A percentile compares a stretch with the other conserved stretches of the same genome.
These are phyloP conservation scores for Fomitopsis pinicola DNA, from an alignment of 1,284 basidiomycete species.

Conservation along the genomic window DNA sequence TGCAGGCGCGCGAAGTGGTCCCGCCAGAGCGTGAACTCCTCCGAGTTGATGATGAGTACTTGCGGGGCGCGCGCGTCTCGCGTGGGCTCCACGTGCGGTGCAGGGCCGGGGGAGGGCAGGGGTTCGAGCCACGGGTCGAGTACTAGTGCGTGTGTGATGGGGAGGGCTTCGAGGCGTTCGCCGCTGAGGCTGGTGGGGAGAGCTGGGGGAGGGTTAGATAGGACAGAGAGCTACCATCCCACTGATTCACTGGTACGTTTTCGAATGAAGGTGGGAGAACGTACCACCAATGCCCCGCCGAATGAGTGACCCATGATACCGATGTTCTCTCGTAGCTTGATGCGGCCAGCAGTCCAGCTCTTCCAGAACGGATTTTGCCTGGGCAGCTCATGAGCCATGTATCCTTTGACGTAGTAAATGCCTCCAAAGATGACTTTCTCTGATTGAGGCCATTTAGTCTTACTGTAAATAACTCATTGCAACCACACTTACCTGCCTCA, in stretches of 20 bases:
- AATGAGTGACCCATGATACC: constrained; percentile 71
- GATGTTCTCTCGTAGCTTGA: constrained; percentile 42
- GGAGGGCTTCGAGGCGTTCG: constrained; percentile 32
- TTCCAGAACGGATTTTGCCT: constrained; percentile 17
- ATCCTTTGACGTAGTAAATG: constrained; percentile 14
- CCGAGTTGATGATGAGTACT: constrained; percentile 67
- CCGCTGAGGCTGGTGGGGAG: constrained; percentile 21
- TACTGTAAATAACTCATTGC: background rate
- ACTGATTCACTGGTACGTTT: background rate
- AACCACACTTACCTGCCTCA: background rate
- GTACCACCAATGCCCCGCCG: constrained; percentile 69
- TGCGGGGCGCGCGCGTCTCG: constrained; percentile 25
- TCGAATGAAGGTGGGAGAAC: constrained; percentile 18
- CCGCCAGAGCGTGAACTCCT: constrained; percentile 71
- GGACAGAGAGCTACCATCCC: constrained; percentile 42
- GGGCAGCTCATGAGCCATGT: constrained; percentile 1
- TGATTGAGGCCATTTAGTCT: background rate
- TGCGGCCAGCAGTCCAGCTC: constrained; percentile 17
- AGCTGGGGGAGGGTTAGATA: constrained; percentile 41
- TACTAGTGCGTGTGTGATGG: constrained; percentile 50
- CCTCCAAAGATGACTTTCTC: background rate
- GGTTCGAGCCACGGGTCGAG: constrained; percentile 83
- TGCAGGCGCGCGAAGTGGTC: constrained; percentile 59
- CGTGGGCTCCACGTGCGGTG: constrained; percentile 21
- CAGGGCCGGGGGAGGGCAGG: constrained; percentile 51